A percentile compares a stretch with the other conserved stretches of the same genome.
Conservation (phyloP, 495 filamentous ascomycete species). For the Hyaloscypha hepaticicola region DNA sequence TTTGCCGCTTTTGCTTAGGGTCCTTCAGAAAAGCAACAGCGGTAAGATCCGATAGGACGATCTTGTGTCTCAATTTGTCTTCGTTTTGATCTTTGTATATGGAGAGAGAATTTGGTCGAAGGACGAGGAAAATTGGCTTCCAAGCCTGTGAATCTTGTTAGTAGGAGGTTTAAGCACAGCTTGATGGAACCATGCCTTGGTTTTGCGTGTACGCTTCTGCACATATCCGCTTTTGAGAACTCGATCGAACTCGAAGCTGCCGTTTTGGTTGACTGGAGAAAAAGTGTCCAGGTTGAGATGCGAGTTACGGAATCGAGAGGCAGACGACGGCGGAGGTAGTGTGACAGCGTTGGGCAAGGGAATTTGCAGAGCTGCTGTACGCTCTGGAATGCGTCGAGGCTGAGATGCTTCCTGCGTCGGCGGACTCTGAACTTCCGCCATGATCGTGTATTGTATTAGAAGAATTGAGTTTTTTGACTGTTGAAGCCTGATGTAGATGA, state of each 20-base stretch:
- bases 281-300: conserved; percentile 61
- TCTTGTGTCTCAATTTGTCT: conserved; percentile 81
- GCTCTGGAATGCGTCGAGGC: conserved; percentile 30
- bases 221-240: conserved; percentile 87
- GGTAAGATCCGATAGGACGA: conserved; percentile 85
- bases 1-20: conserved; percentile 72
- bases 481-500: neutral
- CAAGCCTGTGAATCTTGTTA: conserved; percentile 57
- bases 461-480: neutral
- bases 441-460: conserved; percentile 14
- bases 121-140: conserved; percentile 87
- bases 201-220: conserved; percentile 85
- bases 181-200: conserved; percentile 61
- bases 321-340: conserved; percentile 22
- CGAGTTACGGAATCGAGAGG: conserved; percentile 40
- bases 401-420: conserved; percentile 22
- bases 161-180: conserved; percentile 19
- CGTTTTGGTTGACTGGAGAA: conserved; percentile 89
- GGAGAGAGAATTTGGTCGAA: conserved; percentile 89
- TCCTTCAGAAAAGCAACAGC: conserved; percentile 87
- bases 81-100: conserved; percentile 93
- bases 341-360: conserved; percentile 19
- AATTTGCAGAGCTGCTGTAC: conserved; percentile 22
- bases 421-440: conserved; percentile 25
- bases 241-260: conserved; percentile 91